Evolutionary conservation across 805 yeast genomes (phyloP).

Genomic region (Metschnikowia matae): DNA sequence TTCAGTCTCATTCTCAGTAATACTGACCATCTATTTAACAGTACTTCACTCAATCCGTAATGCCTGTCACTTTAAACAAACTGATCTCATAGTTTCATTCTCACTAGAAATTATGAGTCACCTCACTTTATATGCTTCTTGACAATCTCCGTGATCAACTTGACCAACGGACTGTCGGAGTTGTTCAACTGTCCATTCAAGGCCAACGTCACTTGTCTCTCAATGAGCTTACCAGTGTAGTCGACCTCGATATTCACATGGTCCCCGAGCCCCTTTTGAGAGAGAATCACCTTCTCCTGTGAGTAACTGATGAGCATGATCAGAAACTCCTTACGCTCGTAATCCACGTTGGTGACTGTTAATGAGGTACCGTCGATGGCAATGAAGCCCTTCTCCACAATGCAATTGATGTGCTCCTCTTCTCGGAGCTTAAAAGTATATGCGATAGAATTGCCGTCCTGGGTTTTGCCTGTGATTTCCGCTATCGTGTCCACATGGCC

Average conservation of each 20-base stretch:
- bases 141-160: conserved; percentile 38
- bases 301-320: conserved; percentile 93
- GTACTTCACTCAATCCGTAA: no score
- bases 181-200: conserved; percentile 52
- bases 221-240: conserved; percentile 85
- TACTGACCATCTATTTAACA: no score
- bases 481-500: conserved; percentile 96
- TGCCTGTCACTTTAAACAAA: no score
- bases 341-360: conserved; percentile 79
- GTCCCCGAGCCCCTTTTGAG: conserved; percentile 59
- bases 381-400: conserved; percentile 94
- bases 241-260: conserved; percentile 91
- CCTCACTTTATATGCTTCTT: conserved; percentile 17
- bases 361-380: conserved; percentile 90
- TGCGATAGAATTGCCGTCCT: conserved; percentile 74
- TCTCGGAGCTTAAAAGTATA: conserved; percentile 74
- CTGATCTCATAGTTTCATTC: no score
- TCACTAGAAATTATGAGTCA: no score
- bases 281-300: conserved; percentile 73
- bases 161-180: conserved; percentile 46
- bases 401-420: conserved; percentile 55
- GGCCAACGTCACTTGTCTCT: conserved; percentile 68
- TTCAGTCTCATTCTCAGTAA: no score
- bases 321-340: conserved; percentile 52
- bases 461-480: conserved; percentile 43